These are phyloP conservation scores for Tylopilus sp. DNA, from an alignment of 1,284 basidiomycete genomes.

Conservation along the genomic window DNA sequence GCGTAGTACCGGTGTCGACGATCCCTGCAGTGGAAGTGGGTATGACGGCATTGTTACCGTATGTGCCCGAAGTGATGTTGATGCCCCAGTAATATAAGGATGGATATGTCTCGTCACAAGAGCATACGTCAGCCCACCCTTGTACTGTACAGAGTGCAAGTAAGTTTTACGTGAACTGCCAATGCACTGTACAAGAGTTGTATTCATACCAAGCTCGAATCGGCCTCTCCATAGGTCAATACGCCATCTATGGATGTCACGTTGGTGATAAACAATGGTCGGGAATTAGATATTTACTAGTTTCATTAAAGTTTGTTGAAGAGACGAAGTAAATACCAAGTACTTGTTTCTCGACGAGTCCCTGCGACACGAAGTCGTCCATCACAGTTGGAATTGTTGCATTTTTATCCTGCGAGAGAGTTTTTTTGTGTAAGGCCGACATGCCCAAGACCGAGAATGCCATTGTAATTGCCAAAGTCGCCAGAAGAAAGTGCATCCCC, in stretches of 20 bases:
- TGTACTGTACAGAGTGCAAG: slow-evolving; percentile 10
- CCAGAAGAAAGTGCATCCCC: slow-evolving; percentile 20
- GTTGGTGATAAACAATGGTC: not conserved
- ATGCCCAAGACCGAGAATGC: slow-evolving; percentile 31
- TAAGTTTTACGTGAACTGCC: not conserved
- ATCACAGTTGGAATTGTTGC: slow-evolving; percentile 27
- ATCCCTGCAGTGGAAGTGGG: slow-evolving; percentile 18
- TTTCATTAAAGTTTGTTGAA: slow-evolving; percentile 14
- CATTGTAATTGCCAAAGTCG: slow-evolving; percentile 19
- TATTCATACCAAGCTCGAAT: slow-evolving; percentile 20
- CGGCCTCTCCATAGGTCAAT: slow-evolving; percentile 27
- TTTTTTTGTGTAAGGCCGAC: slow-evolving; percentile 19
- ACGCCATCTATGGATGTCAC: slow-evolving; percentile 24
- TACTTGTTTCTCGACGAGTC: slow-evolving; percentile 18
- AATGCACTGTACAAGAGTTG: not conserved
- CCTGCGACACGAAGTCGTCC: slow-evolving; percentile 25
- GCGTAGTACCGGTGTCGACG: not conserved
- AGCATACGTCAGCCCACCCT: slow-evolving; percentile 17
- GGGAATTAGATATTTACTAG: slow-evolving; percentile 13
- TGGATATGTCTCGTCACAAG: slow-evolving; percentile 27
- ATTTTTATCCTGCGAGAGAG: slow-evolving; percentile 2
- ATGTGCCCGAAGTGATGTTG: slow-evolving; percentile 20
- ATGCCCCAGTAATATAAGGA: slow-evolving; percentile 26
- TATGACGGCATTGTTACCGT: slow-evolving; percentile 18
- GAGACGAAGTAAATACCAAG: slow-evolving; percentile 29